A percentile compares a stretch with the other conserved stretches of the same genome.
These are phyloP conservation scores for Pyrenula aspistea DNA, from an alignment of 495 filamentous ascomycete species.

Conservation along the genomic window DNA sequence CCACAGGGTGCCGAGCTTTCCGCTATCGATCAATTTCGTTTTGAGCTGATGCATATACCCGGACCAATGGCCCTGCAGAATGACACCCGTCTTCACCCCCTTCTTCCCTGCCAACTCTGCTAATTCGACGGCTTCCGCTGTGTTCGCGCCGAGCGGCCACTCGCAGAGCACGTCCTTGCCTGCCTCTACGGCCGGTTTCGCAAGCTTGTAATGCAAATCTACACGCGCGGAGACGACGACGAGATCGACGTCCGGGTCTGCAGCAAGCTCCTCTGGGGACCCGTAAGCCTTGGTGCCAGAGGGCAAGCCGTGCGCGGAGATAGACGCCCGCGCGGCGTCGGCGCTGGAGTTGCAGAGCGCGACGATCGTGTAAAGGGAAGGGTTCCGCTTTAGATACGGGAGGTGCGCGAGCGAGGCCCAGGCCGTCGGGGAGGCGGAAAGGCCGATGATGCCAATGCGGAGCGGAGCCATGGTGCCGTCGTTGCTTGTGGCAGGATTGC, in stretches of 20 bases:
- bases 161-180: conserved; percentile 50
- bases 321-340: conserved; percentile 33
- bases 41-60: not conserved
- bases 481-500: too few species aligned
- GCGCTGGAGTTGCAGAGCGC: conserved; percentile 47
- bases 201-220: conserved; percentile 36
- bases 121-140: conserved; percentile 27
- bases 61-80: not conserved
- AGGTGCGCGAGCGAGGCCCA: conserved; percentile 48
- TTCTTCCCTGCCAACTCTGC: conserved; percentile 19
- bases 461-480: conserved; percentile 29
- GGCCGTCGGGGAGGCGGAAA: conserved; percentile 28
- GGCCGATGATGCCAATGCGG: conserved; percentile 45
- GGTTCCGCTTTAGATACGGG: conserved; percentile 32
- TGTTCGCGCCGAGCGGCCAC: conserved; percentile 35
- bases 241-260: conserved; percentile 44
- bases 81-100: conserved; percentile 33
- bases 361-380: conserved; percentile 36
- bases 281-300: conserved; percentile 35
- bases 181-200: conserved; percentile 30
- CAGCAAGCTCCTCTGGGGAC: conserved; percentile 33
- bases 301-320: conserved; percentile 30
- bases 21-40: not conserved
- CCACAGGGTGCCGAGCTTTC: not conserved
- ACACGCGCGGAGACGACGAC: conserved; percentile 26